These are phyloP conservation scores for Gelatoporia subvermispora DNA, from an alignment of 768 basidiomycete genomes.

Conservation along the genomic window DNA sequence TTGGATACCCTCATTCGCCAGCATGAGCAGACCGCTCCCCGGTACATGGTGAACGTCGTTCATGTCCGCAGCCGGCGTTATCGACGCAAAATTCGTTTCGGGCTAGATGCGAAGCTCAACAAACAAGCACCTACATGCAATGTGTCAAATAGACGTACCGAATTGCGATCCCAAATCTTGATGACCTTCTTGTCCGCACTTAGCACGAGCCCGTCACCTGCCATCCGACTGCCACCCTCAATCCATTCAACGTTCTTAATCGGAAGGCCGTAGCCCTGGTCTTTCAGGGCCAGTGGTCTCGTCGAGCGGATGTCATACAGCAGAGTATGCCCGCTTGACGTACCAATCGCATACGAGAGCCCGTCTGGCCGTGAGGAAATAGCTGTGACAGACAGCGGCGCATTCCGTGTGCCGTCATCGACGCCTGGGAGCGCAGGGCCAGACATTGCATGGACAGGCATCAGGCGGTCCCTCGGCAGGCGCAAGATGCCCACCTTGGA, in stretches of 20 bases:
- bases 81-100: slow-evolving; percentile 81
- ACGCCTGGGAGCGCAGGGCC: slow-evolving; percentile 31
- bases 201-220: slow-evolving; percentile 82
- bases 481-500: slow-evolving; percentile 64
- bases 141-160: slow-evolving; percentile 42
- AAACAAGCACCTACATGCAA: neutral
- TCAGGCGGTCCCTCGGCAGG: slow-evolving; percentile 51
- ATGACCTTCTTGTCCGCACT: slow-evolving; percentile 96
- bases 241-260: slow-evolving; percentile 86
- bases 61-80: slow-evolving; percentile 85
- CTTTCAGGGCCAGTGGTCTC: slow-evolving; percentile 81
- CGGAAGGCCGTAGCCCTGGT: slow-evolving; percentile 94
- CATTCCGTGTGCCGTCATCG: slow-evolving; percentile 25
- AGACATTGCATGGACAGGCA: slow-evolving; percentile 32
- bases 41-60: slow-evolving; percentile 90
- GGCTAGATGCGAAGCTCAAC: slow-evolving; percentile 43
- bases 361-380: slow-evolving; percentile 85
- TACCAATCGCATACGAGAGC: slow-evolving; percentile 89
- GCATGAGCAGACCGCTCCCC: slow-evolving; percentile 82
- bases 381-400: slow-evolving; percentile 67
- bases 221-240: slow-evolving; percentile 79
- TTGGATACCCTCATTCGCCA: slow-evolving; percentile 94
- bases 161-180: slow-evolving; percentile 92
- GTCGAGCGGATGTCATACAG: slow-evolving; percentile 91
- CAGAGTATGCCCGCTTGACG: slow-evolving; percentile 90